Evolutionary conservation across 2,329 filamentous ascomycete species (phyloP).

Genomic region (Byssothecium circinans): DNA sequence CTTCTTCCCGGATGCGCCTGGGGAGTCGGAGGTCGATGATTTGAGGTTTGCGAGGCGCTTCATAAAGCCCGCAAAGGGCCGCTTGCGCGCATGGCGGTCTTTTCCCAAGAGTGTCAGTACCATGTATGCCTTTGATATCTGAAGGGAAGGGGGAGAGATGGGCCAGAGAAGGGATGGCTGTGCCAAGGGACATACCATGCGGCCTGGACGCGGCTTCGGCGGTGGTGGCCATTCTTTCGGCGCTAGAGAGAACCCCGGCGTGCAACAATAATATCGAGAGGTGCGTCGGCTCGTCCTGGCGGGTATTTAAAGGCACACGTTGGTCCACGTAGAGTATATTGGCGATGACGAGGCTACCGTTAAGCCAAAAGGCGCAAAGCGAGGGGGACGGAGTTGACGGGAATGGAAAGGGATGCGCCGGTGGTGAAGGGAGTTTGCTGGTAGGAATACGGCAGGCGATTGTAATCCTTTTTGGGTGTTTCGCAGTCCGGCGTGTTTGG

Average conservation of each 20-base stretch:
- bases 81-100: slow-evolving; percentile 75
- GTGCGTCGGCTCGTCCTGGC: slow-evolving; percentile 3
- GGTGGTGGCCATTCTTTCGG: slow-evolving; percentile 46
- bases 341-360: slow-evolving; percentile 20
- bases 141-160: slow-evolving; percentile 2
- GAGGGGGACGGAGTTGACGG: slow-evolving; percentile 4
- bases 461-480: not conserved
- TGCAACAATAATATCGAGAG: not conserved
- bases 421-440: not conserved
- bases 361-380: slow-evolving; percentile 1
- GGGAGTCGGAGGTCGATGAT: slow-evolving; percentile 65
- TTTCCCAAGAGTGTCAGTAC: slow-evolving; percentile 37
- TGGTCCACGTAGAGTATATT: slow-evolving; percentile 23
- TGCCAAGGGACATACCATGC: slow-evolving; percentile 41
- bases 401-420: slow-evolving; percentile 2
- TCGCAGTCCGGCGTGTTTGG: slow-evolving; percentile 1
- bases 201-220: slow-evolving; percentile 48
- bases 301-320: slow-evolving; percentile 18
- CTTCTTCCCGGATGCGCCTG: slow-evolving; percentile 47
- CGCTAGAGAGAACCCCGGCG: slow-evolving; percentile 11
- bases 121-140: slow-evolving; percentile 4
- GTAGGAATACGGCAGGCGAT: not conserved
- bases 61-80: slow-evolving; percentile 91
- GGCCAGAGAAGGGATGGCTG: slow-evolving; percentile 3
- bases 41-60: slow-evolving; percentile 91